These are phyloP conservation scores for Physcomitrium patens DNA, from an alignment of 225 moss, liverwort and hornwort species.

Conservation along the genomic window DNA sequence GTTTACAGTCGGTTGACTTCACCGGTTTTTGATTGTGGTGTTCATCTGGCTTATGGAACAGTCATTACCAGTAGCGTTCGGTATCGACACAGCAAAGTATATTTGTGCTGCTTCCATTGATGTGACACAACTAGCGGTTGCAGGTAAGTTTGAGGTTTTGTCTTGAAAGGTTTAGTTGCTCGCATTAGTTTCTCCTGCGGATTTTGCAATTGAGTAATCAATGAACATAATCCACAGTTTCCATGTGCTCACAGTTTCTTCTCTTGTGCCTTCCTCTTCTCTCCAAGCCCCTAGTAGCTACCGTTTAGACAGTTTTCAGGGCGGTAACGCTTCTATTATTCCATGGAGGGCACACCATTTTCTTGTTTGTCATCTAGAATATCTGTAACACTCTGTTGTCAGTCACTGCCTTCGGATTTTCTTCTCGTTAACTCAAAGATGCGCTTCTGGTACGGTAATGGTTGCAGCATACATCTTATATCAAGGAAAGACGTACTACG, in stretches of 20 bases:
- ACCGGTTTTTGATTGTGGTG: not conserved
- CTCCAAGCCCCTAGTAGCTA: not conserved
- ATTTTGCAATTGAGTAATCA: not conserved
- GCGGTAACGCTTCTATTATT: not conserved
- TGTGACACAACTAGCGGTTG: conserved; percentile 87
- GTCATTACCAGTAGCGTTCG: conserved; percentile 97
- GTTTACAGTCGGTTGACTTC: not conserved
- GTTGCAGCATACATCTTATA: conserved; percentile 78
- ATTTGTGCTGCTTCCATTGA: conserved; percentile 96
- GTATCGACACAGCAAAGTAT: conserved; percentile 93
- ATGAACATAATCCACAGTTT: not conserved
- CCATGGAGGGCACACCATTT: no score
- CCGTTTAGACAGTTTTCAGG: not conserved
- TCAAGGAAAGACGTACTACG: conserved; percentile 79
- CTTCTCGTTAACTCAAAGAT: not conserved
- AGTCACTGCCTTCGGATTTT: not conserved
- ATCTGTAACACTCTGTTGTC: not conserved
- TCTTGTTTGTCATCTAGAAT: no score
- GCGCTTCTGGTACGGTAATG: conserved; percentile 15
- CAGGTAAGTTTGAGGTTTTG: conserved; percentile 55
- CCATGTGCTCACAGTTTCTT: not conserved
- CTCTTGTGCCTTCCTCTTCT: not conserved
- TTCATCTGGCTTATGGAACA: conserved; percentile 42
- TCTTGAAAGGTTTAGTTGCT: conserved; percentile 2
- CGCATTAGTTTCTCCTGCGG: not conserved